Conservation (phyloP, 2,329 filamentous ascomycete species). For the Alternaria conjuncta region DNA sequence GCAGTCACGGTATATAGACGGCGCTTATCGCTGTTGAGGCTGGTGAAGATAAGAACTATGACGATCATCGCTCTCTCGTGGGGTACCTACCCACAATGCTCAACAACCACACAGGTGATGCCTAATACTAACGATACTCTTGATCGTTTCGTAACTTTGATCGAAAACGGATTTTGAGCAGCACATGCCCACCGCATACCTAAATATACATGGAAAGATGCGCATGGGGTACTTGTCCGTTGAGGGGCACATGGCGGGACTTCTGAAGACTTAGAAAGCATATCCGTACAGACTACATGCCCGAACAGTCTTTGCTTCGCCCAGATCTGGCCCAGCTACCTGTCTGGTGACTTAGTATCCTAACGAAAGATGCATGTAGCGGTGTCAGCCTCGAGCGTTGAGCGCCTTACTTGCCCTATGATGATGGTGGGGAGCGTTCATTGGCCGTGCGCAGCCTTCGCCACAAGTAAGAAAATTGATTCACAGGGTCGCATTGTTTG, state of each 20-base stretch:
- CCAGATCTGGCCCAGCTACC: background rate
- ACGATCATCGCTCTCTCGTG: conserved; percentile 13
- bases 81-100: conserved; percentile 1
- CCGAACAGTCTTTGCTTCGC: background rate
- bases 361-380: background rate
- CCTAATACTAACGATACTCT: background rate
- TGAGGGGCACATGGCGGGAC: background rate
- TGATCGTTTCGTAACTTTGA: background rate
- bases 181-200: background rate
- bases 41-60: conserved; percentile 13
- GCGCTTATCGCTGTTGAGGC: conserved; percentile 11
- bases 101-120: background rate
- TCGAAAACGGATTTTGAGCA: background rate
- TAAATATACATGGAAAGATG: background rate
- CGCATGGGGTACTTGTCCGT: background rate
- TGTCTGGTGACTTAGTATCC: background rate
- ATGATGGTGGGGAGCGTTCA: conserved; percentile 20
- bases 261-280: background rate
- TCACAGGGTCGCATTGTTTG: conserved; percentile 24
- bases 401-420: conserved; percentile 27
- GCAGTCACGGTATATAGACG: conserved; percentile 13
- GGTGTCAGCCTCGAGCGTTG: conserved; percentile 1
- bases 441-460: conserved; percentile 25
- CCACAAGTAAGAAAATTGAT: conserved; percentile 34
- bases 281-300: background rate